Evolutionary conservation across 306 rosid genomes (phyloP).

Genomic region (Cicer arietinum): DNA sequence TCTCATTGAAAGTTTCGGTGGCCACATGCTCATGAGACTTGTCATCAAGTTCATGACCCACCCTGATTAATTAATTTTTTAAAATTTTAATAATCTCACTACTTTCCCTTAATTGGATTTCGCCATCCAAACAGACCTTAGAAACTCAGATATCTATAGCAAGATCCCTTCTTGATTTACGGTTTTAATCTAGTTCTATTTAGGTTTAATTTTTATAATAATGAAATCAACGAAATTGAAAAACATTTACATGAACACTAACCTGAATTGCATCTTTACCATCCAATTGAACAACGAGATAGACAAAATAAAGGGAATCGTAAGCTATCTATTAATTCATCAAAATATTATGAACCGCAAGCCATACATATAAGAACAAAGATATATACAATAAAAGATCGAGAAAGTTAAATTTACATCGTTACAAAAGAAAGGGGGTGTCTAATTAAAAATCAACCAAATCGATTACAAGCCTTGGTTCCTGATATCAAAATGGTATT

Average conservation of each 20-base stretch:
- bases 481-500: slow-evolving; percentile 12
- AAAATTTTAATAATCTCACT: background rate
- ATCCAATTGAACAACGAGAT: background rate
- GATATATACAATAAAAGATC: background rate
- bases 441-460: slow-evolving; percentile 29
- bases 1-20: slow-evolving; percentile 4
- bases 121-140: background rate
- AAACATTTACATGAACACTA: background rate
- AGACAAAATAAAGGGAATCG: too few species aligned
- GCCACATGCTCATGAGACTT: slow-evolving; percentile 8
- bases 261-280: background rate
- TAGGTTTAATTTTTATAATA: background rate
- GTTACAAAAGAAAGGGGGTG: slow-evolving; percentile 28
- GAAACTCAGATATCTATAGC: background rate
- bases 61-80: background rate
- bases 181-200: background rate
- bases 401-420: background rate
- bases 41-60: background rate
- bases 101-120: background rate
- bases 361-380: background rate
- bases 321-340: too few species aligned
- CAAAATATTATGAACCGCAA: background rate
- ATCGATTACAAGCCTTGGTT: slow-evolving; percentile 9
- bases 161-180: background rate
- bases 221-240: slow-evolving; percentile 3